Percentiles rank a stretch among this genome's conserved stretches.
Conservation (phyloP, 2,329 filamentous ascomycete species). For the Cucurbitaria berberidis region DNA sequence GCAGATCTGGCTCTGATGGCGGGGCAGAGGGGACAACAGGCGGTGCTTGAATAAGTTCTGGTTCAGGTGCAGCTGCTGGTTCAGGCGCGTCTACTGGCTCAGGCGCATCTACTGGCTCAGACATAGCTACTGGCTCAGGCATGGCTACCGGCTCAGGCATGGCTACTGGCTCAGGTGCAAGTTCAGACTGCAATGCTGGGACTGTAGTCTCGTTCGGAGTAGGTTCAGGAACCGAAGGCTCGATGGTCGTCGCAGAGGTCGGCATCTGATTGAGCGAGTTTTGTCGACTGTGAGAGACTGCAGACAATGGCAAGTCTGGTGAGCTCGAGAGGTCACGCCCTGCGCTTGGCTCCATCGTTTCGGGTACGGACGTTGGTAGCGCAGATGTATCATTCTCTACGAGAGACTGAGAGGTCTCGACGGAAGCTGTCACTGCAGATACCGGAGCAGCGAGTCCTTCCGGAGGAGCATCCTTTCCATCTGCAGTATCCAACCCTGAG, state of each 20-base stretch:
- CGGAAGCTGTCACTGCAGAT: slow-evolving; percentile 1
- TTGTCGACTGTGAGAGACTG: slow-evolving; percentile 47
- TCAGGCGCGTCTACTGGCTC: not conserved
- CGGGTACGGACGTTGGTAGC: slow-evolving; percentile 4
- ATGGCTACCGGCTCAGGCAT: slow-evolving; percentile 3
- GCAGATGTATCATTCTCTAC: slow-evolving; percentile 10
- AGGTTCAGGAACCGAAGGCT: slow-evolving; percentile 4
- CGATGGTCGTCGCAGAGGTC: slow-evolving; percentile 20
- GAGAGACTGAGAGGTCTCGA: slow-evolving; percentile 10
- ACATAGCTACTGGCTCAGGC: slow-evolving; percentile 6
- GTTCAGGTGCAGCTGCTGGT: not conserved
- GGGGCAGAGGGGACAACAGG: slow-evolving; percentile 19
- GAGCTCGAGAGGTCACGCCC: slow-evolving; percentile 49
- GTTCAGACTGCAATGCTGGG: not conserved
- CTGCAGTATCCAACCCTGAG: slow-evolving; percentile 18
- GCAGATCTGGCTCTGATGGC: slow-evolving; percentile 51
- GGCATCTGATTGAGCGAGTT: slow-evolving; percentile 42
- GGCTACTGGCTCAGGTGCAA: slow-evolving; percentile 6
- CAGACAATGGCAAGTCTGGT: slow-evolving; percentile 51
- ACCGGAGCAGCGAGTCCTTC: slow-evolving; percentile 1
- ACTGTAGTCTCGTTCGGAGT: not conserved
- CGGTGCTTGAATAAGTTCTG: slow-evolving; percentile 2
- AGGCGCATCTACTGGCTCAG: slow-evolving; percentile 2
- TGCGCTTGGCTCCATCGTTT: slow-evolving; percentile 8
- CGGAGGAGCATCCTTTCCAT: slow-evolving; percentile 2